Base-by-base conservation (phyloP, 2,329 filamentous ascomycete species). In the Diplodia sapinea region DNA sequence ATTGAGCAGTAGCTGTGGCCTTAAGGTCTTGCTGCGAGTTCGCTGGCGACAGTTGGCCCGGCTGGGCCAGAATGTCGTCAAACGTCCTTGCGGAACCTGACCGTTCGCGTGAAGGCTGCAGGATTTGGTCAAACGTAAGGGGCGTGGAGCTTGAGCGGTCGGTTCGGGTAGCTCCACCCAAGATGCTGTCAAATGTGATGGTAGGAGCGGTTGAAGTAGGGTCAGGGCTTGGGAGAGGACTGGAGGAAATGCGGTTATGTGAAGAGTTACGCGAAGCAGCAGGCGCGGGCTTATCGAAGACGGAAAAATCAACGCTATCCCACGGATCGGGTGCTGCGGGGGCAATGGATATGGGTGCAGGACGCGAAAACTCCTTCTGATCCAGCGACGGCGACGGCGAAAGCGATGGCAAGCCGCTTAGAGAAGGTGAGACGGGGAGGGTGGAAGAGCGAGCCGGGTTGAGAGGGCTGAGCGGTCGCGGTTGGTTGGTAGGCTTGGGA, bases 221-320 rank as follows among this genome's bases (percentile, higher is more conserved):
- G 38, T 54, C 51, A 23, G 64, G 36, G 33, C 43, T 47, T 47
- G 43, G 43, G n/a, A 47, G 43, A 40, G 26, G 57, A n/a, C 38
- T 64, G 31, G 66, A 68, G 12, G 52, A 31, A 8, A 36, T 68
- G 59, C 57, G 57, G 26, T 17, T 33, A 50, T 49, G 66, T 57
- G 65, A 23, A n/a, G 50, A 26, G 3, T 17, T 11, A 33, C 31
- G 13, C 17, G n/a, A 52, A 54, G 61, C 17, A 26, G 51, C 8
- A 11, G 23, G 33, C 17, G 36, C 26, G 1, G 65, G 55, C 33
- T 54, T 67, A 17, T 67, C 76, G 65, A 79, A 79, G 65, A 78
- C 73, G 7, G 76, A 73, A 36, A 74, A 74, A 31, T 69, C 68
- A 47, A 54, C 68, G 13, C 57, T 56, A 43, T 69, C 66, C 49